These are phyloP conservation scores for Saturnispora besseyi DNA, from an alignment of 805 yeast species.

Conservation along the genomic window DNA sequence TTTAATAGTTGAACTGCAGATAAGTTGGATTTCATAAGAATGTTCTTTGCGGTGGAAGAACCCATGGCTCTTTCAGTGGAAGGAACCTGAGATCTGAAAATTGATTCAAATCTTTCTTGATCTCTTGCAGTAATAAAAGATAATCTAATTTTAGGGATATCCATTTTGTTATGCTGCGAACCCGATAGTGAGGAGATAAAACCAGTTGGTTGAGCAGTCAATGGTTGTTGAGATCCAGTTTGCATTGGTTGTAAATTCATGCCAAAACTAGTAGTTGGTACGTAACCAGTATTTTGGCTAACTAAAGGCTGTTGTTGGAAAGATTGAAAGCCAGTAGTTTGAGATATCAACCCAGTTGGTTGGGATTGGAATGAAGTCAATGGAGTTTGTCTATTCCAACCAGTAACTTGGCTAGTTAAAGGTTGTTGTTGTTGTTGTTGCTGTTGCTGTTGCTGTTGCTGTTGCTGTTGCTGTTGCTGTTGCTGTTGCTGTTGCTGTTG, in stretches of 20 bases:
- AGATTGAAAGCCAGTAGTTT: conserved; percentile 35
- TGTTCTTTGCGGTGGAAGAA: conserved; percentile 69
- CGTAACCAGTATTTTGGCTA: conserved; percentile 20
- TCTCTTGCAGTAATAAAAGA: conserved; percentile 80
- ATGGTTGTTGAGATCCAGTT: conserved; percentile 16
- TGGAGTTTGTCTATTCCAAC: conserved; percentile 23
- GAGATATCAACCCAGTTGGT: conserved; percentile 28
- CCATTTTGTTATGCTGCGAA: conserved; percentile 40
- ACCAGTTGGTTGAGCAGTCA: conserved; percentile 40
- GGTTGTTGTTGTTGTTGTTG: conserved; percentile 14
- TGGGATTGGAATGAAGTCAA: conserved; percentile 15
- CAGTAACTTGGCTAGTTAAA: conserved; percentile 31
- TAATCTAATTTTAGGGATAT: conserved; percentile 67
- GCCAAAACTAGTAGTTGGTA: conserved; percentile 34
- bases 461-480: conserved; percentile 11
- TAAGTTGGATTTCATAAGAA: conserved; percentile 71
- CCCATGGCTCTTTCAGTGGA: conserved; percentile 57
- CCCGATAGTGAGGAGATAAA: conserved; percentile 28
- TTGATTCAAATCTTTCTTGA: conserved; percentile 76
- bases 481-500: background rate
- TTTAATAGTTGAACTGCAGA: conserved; percentile 68
- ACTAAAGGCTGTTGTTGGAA: conserved; percentile 27
- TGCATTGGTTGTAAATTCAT: conserved; percentile 14
- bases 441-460: too few species aligned
- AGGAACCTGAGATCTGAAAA: conserved; percentile 73